Evolutionary conservation across 2,329 filamentous ascomycete species (phyloP).

Genomic region (Venturiaceae sp.): DNA sequence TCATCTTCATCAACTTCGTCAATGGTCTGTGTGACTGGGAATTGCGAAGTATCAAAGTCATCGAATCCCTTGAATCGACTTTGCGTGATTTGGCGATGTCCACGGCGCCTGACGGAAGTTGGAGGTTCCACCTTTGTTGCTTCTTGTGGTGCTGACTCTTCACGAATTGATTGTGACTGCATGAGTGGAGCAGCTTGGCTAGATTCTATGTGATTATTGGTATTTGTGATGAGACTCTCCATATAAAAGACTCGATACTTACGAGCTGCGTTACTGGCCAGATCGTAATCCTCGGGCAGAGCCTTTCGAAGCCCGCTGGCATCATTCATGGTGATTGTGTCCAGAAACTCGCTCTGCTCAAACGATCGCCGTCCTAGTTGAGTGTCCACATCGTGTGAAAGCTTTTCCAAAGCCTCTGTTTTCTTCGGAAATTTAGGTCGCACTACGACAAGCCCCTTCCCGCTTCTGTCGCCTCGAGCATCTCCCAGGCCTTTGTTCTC

Average conservation of each 20-base stretch:
- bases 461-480: conserved; percentile 51
- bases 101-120: conserved; percentile 8
- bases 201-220: neutral
- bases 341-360: conserved; percentile 83
- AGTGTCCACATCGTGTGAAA: conserved; percentile 55
- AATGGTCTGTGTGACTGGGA: neutral
- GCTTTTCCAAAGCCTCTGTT: conserved; percentile 45
- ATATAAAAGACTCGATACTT: neutral
- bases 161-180: neutral
- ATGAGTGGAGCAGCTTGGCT: neutral
- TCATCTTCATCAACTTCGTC: neutral
- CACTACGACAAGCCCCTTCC: conserved; percentile 69
- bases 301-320: conserved; percentile 60
- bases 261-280: neutral
- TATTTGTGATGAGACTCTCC: neutral
- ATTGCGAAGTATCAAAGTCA: conserved; percentile 19
- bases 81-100: conserved; percentile 24
- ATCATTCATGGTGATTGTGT: conserved; percentile 77
- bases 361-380: conserved; percentile 73
- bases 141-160: neutral
- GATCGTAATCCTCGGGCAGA: conserved; percentile 27
- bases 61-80: conserved; percentile 51
- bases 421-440: conserved; percentile 37
- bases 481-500: conserved; percentile 62
- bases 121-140: neutral